phyloP scores from a whole-genome alignment of 371 early-diverging fungal species.

The Capillidium rhysosporum region DNA sequence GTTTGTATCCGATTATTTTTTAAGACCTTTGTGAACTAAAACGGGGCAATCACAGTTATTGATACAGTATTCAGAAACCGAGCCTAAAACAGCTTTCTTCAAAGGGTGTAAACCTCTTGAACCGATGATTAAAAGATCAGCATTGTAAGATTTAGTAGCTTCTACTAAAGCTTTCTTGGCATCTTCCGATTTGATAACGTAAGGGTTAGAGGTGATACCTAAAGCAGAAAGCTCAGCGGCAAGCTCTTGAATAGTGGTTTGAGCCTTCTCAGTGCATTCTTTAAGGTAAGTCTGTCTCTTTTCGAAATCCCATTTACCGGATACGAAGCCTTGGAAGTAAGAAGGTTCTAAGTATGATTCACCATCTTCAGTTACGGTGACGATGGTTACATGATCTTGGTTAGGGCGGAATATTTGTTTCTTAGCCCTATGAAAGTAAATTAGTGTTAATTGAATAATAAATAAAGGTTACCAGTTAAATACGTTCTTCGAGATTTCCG shows the following conservation, averaged over 20 bases:
- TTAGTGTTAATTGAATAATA: not conserved
- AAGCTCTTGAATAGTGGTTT: not conserved
- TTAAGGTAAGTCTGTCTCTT: conserved; percentile 5
- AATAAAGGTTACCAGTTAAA: conserved; percentile 9
- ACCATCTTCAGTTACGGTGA: conserved; percentile 9
- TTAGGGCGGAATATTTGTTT: conserved; percentile 8
- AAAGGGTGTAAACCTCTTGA: conserved; percentile 8
- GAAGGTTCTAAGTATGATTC: conserved; percentile 5
- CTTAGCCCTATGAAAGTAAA: conserved; percentile 3
- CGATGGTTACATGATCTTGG: conserved; percentile 9
- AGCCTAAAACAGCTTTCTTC: conserved; percentile 8
- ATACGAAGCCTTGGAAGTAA: conserved; percentile 2
- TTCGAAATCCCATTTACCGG: conserved; percentile 7
- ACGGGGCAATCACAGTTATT: conserved; percentile 9
- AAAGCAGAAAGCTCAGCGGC: not conserved
- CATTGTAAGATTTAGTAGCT: conserved; percentile 5
- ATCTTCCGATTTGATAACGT: conserved; percentile 7
- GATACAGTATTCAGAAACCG: conserved; percentile 11
- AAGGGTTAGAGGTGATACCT: conserved; percentile 4
- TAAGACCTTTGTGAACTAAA: conserved; percentile 7
- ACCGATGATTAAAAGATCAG: conserved; percentile 10
- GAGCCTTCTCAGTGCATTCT: not conserved
- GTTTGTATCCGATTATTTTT: too few species aligned
- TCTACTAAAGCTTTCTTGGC: conserved; percentile 8
- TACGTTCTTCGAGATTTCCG: conserved; percentile 7